phyloP scores from a whole-genome alignment of 371 early-diverging fungal genomes.

The Mucor ambiguus region DNA sequence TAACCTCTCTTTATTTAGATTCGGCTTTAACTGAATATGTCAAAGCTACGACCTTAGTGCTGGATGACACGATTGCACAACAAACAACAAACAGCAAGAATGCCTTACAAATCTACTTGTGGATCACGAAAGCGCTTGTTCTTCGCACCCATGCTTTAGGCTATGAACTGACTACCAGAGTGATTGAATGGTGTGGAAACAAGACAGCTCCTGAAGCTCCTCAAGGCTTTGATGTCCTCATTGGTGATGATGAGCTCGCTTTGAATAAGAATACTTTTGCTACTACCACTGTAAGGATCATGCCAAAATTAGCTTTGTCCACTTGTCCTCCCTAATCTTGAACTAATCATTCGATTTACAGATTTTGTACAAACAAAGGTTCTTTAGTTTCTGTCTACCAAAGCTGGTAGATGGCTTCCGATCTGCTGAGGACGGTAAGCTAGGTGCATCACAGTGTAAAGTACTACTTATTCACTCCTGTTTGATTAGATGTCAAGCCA shows the following conservation, averaged over 20 bases:
- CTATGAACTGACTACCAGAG: constrained; percentile 57
- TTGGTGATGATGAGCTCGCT: constrained; percentile 67
- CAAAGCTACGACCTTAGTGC: constrained; percentile 19
- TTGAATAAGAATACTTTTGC: constrained; percentile 77
- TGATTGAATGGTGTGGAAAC: constrained; percentile 58
- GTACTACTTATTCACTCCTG: background rate
- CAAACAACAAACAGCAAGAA: constrained; percentile 13
- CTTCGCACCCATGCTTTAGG: constrained; percentile 55
- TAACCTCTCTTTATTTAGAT: constrained; percentile 22
- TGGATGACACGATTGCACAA: constrained; percentile 31
- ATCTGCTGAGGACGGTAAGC: constrained; percentile 10
- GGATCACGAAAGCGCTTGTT: constrained; percentile 68
- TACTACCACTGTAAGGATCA: constrained; percentile 53
- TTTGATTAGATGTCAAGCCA: constrained; percentile 52
- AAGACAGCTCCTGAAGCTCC: constrained; percentile 59
- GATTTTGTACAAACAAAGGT: constrained; percentile 82
- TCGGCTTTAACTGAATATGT: constrained; percentile 38
- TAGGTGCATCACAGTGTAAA: background rate
- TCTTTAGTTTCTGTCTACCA: constrained; percentile 78
- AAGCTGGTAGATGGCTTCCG: constrained; percentile 69
- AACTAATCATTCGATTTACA: constrained; percentile 27
- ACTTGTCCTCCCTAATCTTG: background rate
- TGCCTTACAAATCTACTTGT: constrained; percentile 42
- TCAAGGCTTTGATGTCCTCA: constrained; percentile 67
- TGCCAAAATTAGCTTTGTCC: background rate